Evolutionary conservation across 1,284 basidiomycete species (phyloP).

Genomic region (Bjerkandera adusta): DNA sequence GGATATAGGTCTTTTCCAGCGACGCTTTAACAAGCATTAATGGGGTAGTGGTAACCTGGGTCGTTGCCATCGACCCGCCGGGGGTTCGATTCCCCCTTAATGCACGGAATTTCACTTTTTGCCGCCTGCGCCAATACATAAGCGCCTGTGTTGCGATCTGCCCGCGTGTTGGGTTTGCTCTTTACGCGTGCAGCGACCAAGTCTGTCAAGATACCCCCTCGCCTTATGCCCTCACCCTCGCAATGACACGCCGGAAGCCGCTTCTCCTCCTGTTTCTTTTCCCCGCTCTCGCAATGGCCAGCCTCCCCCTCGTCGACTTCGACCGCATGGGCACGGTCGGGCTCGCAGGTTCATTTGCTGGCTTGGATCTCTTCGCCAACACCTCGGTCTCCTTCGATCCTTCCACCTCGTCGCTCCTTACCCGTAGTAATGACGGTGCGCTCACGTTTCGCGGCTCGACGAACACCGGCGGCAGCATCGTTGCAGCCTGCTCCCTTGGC

Average conservation of each 20-base stretch:
- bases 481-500: conserved; percentile 62
- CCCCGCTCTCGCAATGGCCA: conserved; percentile 44
- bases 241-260: conserved; percentile 5
- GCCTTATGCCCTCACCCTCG: not conserved
- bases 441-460: conserved; percentile 67
- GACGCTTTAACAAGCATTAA: conserved; percentile 38
- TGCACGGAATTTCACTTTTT: conserved; percentile 35
- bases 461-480: conserved; percentile 65
- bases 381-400: conserved; percentile 56
- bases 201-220: conserved; percentile 3
- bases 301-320: conserved; percentile 83
- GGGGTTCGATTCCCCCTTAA: conserved; percentile 74
- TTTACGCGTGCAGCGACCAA: conserved; percentile 3
- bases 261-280: conserved; percentile 10
- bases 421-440: conserved; percentile 61
- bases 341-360: conserved; percentile 83
- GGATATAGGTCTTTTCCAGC: not conserved
- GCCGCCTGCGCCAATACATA: not conserved
- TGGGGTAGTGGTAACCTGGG: conserved; percentile 51
- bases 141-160: not conserved
- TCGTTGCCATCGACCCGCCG: conserved; percentile 61
- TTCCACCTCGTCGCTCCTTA: conserved; percentile 65
- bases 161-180: conserved; percentile 2
- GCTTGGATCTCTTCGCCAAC: conserved; percentile 75
- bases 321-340: conserved; percentile 88